Evolutionary conservation across 257 asterid genomes (phyloP).

Genomic region (Rubia yunnanensis): DNA sequence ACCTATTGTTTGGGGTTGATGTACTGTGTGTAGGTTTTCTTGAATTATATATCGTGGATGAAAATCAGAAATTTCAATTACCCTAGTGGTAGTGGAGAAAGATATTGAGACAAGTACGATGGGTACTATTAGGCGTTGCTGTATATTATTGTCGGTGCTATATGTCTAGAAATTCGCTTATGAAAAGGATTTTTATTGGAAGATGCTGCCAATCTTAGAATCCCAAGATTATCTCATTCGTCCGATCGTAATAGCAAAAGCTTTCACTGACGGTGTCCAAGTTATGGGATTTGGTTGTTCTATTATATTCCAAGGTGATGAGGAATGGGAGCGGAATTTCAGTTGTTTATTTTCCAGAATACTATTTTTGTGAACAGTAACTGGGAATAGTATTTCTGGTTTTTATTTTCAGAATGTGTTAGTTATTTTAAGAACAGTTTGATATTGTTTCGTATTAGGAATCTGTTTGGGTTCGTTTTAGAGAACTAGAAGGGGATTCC

Average conservation of each 20-base stretch:
- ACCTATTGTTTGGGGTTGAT: background rate
- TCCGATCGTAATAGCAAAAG: background rate
- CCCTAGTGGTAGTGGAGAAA: background rate
- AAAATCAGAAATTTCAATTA: background rate
- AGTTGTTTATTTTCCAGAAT: no score
- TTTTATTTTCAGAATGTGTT: no score
- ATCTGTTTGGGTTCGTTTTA: no score
- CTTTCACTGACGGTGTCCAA: background rate
- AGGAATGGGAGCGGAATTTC: background rate
- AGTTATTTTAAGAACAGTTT: no score
- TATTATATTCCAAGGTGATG: background rate
- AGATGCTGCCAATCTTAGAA: background rate
- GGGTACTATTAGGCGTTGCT: background rate
- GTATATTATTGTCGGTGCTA: background rate
- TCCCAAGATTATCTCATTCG: background rate
- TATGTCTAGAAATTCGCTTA: background rate
- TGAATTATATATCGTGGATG: background rate
- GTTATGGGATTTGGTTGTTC: background rate
- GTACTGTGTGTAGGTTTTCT: background rate
- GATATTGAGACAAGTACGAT: background rate
- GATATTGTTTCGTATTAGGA: no score
- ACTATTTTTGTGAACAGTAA: no score
- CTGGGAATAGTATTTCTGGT: no score
- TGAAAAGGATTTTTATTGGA: background rate
- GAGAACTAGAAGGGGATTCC: no score